Base-by-base conservation (phyloP, 352 stramenopile species). In the Globisporangium sylvaticum region DNA sequence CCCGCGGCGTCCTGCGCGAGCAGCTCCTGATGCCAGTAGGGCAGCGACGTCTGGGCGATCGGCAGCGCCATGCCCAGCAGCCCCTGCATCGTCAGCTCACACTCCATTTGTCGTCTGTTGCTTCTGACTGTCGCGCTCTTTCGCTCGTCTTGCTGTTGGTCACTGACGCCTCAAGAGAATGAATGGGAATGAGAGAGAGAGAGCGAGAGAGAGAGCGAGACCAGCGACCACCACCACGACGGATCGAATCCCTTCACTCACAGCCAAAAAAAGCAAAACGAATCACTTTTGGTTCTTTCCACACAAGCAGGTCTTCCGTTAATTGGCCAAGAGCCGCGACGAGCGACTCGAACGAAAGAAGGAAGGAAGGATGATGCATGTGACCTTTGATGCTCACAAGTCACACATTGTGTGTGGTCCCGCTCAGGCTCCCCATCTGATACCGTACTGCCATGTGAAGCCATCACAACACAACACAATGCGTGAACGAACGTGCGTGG, bases 11-110 rank as follows among this genome's bases (percentile, higher is more conserved):
- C 42, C 63, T 70, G 61, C 2, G 58, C 44, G 1, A 77, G 65
- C 20, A 73, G 62, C 34, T 79, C 72, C 24, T 75, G 65, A 37
- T 81, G 67, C 72, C 72, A 79, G 3, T 42, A n/a, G 4, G 75
- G 72, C 52, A 78, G 55, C 25, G 65, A 56, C 14, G 44, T 25
- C 1, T 55, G 59, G 8, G 64, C 53, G 3, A 79, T 61, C 2
- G 75, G 75, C 52, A 78, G 59, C 44, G 67, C 68, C 57, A 73
- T 62, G 58, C 70, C 72, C 18, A 75, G 44, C 32, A 68, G 50
- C 25, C 72, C 58, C 27, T 76, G 71, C 32, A 76, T 53, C 20
- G 65, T 76, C 37, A 78, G 27, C 50, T 50, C 48, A n/a, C 27
- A 14, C 31, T 74, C 66, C 69, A 75, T 71, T 25, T 18, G 20